Evolutionary conservation across 2,329 filamentous ascomycete species (phyloP), one percentile per base, ranked within the genome.

Genomic region (Trichophyton benhamiae): DNA sequence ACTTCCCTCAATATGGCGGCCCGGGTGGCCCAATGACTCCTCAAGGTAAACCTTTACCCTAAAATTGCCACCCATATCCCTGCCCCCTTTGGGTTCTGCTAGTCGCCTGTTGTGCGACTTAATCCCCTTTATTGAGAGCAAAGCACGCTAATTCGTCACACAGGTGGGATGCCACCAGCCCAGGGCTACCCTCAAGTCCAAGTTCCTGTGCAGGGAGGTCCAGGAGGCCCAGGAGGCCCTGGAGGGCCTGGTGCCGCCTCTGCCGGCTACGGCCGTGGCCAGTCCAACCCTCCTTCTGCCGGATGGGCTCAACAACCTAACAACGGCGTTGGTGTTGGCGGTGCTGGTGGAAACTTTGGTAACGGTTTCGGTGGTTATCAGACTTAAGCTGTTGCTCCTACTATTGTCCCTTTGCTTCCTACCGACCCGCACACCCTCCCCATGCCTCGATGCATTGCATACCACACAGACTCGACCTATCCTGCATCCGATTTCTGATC

Each of bases 1-100:
- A 90, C 79, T 97, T 96, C 75, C 91, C 92, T 67, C 94, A 97
- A 77, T 97, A 97, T 72, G 87, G 88, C 72, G 89, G 89, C 82
- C 83, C 80, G 64, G 75, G 74, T 64, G 78, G 78, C 67, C 79
- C 81, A 27, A 85, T 87, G 81, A 86, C 81, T 72, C 80, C 81
- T 69, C 78, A 80, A 79, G 79, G 78, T 78, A 70, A 65, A 68
- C 67, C 13, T 52, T 15, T 52, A 13, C 22, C 22, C 46, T 13
- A 38, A 38, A 13, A 38, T 38, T 38, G 33, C 33, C 22, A 22
- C 46, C 22, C 22, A 9, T 27, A 27, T 13, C 46, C 46, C 20
- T 52, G 55, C 17, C 17, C 4, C 41, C 33, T 38, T 38, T 38
- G 33, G 15, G 46, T n/a, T 9, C 38, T 41, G 22, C 33, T 36